A percentile compares a stretch with the other conserved stretches of the same genome.
Conservation (phyloP, 1,284 basidiomycete species). For the Quambalaria eucalypti region DNA sequence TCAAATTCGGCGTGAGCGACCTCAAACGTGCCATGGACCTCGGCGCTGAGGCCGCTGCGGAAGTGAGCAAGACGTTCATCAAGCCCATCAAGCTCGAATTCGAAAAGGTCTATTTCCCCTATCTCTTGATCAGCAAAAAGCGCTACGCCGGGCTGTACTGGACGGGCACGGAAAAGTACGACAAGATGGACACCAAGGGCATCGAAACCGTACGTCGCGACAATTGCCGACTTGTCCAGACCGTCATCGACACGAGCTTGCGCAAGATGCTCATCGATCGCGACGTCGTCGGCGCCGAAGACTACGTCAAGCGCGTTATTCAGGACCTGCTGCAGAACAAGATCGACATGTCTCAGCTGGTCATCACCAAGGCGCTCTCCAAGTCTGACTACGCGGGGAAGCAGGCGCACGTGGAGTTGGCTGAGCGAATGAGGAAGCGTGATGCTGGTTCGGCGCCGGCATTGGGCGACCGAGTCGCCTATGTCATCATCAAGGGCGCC, state of each 20-base stretch:
- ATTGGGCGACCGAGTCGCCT: conserved; percentile 44
- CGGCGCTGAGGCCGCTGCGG: conserved; percentile 82
- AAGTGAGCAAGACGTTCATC: conserved; percentile 55
- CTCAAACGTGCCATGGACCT: conserved; percentile 41
- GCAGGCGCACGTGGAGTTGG: conserved; percentile 42
- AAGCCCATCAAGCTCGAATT: conserved; percentile 46
- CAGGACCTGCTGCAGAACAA: conserved; percentile 46
- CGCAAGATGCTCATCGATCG: conserved; percentile 47
- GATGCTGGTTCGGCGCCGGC: conserved; percentile 45
- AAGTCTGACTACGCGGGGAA: conserved; percentile 45
- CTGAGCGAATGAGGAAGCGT: conserved; percentile 45
- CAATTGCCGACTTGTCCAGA: conserved; percentile 46
- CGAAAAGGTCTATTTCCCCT: conserved; percentile 46
- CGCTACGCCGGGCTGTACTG: conserved; percentile 46
- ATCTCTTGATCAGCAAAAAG: conserved; percentile 47
- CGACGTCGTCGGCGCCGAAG: conserved; percentile 44
- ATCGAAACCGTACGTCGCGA: conserved; percentile 47
- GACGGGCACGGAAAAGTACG: conserved; percentile 39
- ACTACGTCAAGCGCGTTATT: conserved; percentile 42
- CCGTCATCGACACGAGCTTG: conserved; percentile 45
- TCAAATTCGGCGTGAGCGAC: conserved; percentile 43
- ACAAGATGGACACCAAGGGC: conserved; percentile 48
- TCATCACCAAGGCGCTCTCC: conserved; percentile 45
- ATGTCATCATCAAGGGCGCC: conserved; percentile 45
- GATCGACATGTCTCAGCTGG: conserved; percentile 46